A percentile compares a stretch with the other conserved stretches of the same genome.
These are phyloP conservation scores for Candida labiduridarum DNA, from an alignment of 1,139 yeast species.

Conservation along the genomic window DNA sequence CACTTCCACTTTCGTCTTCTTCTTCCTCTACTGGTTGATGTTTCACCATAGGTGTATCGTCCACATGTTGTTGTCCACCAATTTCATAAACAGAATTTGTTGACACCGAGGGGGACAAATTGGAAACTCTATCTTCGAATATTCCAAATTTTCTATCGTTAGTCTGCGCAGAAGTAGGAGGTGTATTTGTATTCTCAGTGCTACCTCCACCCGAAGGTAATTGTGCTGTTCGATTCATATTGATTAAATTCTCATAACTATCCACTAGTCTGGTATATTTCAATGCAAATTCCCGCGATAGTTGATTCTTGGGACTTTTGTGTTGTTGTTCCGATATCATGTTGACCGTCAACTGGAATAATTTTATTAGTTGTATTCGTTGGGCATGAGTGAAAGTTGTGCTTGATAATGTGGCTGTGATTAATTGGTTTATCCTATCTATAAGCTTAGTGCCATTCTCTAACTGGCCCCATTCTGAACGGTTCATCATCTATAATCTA, in stretches of 20 bases:
- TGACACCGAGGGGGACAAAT: constrained; percentile 11
- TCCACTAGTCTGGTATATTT: constrained; percentile 1
- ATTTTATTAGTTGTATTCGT: constrained; percentile 7
- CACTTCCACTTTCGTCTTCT: constrained; percentile 18
- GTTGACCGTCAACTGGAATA: constrained; percentile 7
- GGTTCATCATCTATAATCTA: background rate
- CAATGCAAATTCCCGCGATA: background rate
- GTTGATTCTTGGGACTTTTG: background rate
- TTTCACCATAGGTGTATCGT: background rate
- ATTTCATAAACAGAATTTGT: constrained; percentile 9
- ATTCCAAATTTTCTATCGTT: constrained; percentile 7
- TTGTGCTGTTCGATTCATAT: background rate
- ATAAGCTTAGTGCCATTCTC: background rate
- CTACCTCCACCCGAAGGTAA: background rate
- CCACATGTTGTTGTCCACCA: background rate
- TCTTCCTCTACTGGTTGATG: background rate
- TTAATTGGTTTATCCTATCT: background rate
- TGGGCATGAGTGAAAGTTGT: background rate
- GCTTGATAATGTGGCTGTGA: background rate
- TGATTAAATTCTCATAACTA: constrained; percentile 4
- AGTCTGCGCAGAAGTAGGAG: background rate
- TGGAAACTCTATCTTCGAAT: constrained; percentile 10
- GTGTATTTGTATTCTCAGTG: background rate
- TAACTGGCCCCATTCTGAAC: background rate
- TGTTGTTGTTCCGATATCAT: constrained; percentile 2